Evolutionary conservation across 805 yeast species (phyloP).

Genomic region (Candida germanica): DNA sequence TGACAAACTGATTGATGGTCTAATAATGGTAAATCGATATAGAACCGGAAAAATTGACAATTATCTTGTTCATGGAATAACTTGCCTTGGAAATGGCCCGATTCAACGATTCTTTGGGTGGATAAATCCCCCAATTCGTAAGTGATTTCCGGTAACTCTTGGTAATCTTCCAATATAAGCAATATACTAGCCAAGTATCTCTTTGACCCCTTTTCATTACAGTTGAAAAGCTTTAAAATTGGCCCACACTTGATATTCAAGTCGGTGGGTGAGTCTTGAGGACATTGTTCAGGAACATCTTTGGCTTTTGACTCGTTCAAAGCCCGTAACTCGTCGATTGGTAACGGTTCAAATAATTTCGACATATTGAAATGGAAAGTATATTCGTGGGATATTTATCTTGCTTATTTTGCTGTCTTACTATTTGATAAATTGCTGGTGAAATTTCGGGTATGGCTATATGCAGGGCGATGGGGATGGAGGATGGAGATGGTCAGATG

Average conservation of each 20-base stretch:
- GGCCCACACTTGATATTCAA: slow-evolving; percentile 74
- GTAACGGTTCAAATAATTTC: slow-evolving; percentile 12
- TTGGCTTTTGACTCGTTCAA: slow-evolving; percentile 20
- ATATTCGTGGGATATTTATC: too few relatives aligned
- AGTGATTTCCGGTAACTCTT: slow-evolving; percentile 25
- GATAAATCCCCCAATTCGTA: slow-evolving; percentile 38
- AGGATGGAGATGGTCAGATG: background rate
- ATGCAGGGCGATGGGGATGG: background rate
- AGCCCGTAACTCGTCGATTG: slow-evolving; percentile 26
- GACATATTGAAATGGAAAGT: background rate
- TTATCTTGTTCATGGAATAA: slow-evolving; percentile 43
- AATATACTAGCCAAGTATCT: slow-evolving; percentile 69
- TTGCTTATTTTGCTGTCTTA: slow-evolving; percentile 1
- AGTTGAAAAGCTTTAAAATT: slow-evolving; percentile 61
- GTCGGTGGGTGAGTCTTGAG: slow-evolving; percentile 24
- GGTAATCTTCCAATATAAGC: slow-evolving; percentile 52
- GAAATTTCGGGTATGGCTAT: background rate
- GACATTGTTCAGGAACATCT: slow-evolving; percentile 28
- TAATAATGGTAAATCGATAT: slow-evolving; percentile 47
- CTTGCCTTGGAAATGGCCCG: slow-evolving; percentile 48
- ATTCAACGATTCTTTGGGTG: slow-evolving; percentile 3
- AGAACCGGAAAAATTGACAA: slow-evolving; percentile 64
- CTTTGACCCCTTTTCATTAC: slow-evolving; percentile 45
- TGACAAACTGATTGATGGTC: slow-evolving; percentile 57
- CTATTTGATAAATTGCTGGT: slow-evolving; percentile 1